Conservation (phyloP, 164 flowering plant species). For the Stephania cephalantha region DNA sequence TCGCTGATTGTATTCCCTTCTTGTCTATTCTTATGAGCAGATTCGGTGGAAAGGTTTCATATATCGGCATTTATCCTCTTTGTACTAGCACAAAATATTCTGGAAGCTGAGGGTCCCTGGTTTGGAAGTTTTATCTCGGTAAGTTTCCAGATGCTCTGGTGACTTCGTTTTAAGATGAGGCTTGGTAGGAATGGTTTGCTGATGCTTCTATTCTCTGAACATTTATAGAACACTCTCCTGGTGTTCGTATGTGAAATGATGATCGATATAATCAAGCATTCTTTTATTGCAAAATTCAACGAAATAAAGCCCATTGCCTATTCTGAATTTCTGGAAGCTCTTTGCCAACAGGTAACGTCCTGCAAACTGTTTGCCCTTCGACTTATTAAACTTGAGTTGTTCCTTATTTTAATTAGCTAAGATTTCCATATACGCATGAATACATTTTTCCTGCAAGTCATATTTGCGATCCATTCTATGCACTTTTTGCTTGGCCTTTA, state of each 20-base stretch:
- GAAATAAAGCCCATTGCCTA: slow-evolving; percentile 77
- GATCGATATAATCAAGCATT: slow-evolving; percentile 88
- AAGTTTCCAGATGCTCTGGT: slow-evolving; percentile 26
- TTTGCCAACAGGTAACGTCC: slow-evolving; percentile 75
- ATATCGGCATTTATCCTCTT: slow-evolving; percentile 79
- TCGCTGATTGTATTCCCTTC: background rate
- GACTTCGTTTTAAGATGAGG: background rate
- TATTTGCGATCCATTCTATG: too few species aligned
- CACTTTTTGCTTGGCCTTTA: background rate
- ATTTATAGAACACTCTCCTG: slow-evolving; percentile 67
- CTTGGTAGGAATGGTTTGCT: background rate
- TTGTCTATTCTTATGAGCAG: slow-evolving; percentile 32
- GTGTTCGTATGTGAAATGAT: slow-evolving; percentile 75
- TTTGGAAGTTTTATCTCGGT: slow-evolving; percentile 71
- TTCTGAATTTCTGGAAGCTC: slow-evolving; percentile 94
- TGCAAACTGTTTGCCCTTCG: background rate
- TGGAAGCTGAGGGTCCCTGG: slow-evolving; percentile 98
- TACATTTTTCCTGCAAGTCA: background rate
- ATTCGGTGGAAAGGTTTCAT: slow-evolving; percentile 94
- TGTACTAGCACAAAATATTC: slow-evolving; percentile 90
- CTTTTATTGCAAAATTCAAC: slow-evolving; percentile 94
- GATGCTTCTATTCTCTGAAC: slow-evolving; percentile 15
- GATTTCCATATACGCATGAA: background rate
- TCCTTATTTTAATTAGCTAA: background rate
- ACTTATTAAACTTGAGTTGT: background rate